Evolutionary conservation across 192 early-diverging fungal genomes (phyloP).

Genomic region (Entomortierella chlamydospora): DNA sequence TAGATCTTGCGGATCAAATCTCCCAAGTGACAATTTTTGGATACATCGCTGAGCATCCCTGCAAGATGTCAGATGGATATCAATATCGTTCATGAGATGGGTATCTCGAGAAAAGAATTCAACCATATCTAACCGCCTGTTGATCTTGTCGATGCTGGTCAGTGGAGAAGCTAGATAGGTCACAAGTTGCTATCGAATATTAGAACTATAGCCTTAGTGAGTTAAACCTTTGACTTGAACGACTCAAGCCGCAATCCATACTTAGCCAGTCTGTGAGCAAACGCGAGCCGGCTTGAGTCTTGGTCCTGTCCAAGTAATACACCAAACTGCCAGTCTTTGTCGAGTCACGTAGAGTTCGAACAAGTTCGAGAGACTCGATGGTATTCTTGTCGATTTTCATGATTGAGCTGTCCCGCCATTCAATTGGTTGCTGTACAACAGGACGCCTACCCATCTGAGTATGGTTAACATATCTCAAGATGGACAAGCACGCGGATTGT

Average conservation of each 20-base stretch:
- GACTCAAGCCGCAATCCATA: slow-evolving; percentile 12
- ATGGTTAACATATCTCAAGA: slow-evolving; percentile 78
- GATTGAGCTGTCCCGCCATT: slow-evolving; percentile 63
- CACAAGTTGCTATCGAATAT: neutral
- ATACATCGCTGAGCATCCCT: slow-evolving; percentile 77
- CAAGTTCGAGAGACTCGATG: slow-evolving; percentile 81
- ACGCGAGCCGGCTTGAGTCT: slow-evolving; percentile 82
- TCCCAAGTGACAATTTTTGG: slow-evolving; percentile 75
- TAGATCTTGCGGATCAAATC: slow-evolving; percentile 71
- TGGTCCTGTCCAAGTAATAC: slow-evolving; percentile 78
- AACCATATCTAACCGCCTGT: slow-evolving; percentile 78
- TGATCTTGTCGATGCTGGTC: slow-evolving; percentile 71
- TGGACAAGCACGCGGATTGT: slow-evolving; percentile 58
- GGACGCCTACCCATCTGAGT: slow-evolving; percentile 76
- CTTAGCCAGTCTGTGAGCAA: slow-evolving; percentile 77
- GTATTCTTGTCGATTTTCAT: slow-evolving; percentile 87
- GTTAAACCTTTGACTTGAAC: too few relatives aligned
- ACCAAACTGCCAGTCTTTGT: slow-evolving; percentile 73
- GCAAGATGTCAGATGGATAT: slow-evolving; percentile 60
- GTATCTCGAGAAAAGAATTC: slow-evolving; percentile 71
- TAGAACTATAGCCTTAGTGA: too few relatives aligned
- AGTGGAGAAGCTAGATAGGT: slow-evolving; percentile 71
- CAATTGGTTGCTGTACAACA: slow-evolving; percentile 71
- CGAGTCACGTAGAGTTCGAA: slow-evolving; percentile 65
- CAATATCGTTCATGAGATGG: slow-evolving; percentile 65